phyloP scores from a whole-genome alignment of 257 asterid species.

The Salvia rosmarinus region DNA sequence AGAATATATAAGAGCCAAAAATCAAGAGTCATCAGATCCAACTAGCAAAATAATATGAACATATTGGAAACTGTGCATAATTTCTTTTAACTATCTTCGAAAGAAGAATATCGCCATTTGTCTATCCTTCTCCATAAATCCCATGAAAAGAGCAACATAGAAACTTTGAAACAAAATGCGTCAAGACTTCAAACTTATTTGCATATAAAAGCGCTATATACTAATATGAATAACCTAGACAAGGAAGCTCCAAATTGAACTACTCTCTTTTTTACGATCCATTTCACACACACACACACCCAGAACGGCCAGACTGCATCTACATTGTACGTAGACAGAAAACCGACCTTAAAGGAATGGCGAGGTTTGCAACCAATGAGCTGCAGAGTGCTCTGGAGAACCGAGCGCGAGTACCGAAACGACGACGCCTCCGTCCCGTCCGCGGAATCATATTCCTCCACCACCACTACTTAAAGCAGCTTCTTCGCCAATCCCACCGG shows the following conservation, averaged over 20 bases:
- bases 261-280: not conserved
- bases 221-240: not conserved
- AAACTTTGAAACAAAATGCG: not conserved
- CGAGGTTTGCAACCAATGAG: slow-evolving; percentile 95
- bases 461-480: slow-evolving; percentile 74
- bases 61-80: not conserved
- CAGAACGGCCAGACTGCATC: not conserved
- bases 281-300: slow-evolving; percentile 17
- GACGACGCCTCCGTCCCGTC: slow-evolving; percentile 42
- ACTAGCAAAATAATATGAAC: not conserved
- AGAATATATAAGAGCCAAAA: not conserved
- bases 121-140: not conserved
- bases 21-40: not conserved
- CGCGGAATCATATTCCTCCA: slow-evolving; percentile 46
- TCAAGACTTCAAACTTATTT: not conserved
- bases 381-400: slow-evolving; percentile 83
- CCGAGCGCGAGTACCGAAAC: slow-evolving; percentile 84
- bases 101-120: not conserved
- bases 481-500: slow-evolving; percentile 57
- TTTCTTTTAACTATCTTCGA: not conserved
- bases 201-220: not conserved
- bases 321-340: not conserved
- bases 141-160: not conserved
- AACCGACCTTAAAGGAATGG: slow-evolving; percentile 77
- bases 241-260: not conserved